Base-by-base conservation (phyloP, 164 flowering plant species). In the Magnolia officinalis region DNA sequence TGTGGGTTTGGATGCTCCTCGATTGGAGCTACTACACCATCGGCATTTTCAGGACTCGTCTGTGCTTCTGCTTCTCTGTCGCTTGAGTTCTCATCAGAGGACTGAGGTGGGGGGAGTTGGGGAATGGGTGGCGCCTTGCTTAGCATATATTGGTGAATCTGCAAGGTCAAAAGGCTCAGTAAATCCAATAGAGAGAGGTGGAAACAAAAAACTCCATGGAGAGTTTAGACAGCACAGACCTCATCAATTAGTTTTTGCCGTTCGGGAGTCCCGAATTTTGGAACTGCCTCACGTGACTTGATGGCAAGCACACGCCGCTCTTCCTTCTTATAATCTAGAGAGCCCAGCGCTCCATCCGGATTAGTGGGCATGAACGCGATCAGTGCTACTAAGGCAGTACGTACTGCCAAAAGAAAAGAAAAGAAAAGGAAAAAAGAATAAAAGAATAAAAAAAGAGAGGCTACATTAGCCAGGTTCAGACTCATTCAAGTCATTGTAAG, bases 281-380 rank as follows among this genome's bases (percentile, higher is more conserved):
- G 99, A 31, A 97, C 82, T 74, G 89, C 85, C 83, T 88, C 97
- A 78, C 97, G 97, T 73, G 99, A 96, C 83, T 92, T 92, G 72
- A 90, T 83, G 63, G 97, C 98, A 73, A 96, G 84, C n/a, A 79
- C 82, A 69, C 84, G 93, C 82, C 96, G 87, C 82, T 96, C 98
- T 84, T 96, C 98, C 80, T 91, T 94, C 78, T 83, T 83, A 78
- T 90, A 96, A 68, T 96, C 98, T 13, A 96, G 79, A 16, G 99
- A 96, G 71, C 98, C 98, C 81, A 96, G 72, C 6, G 99, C 99
- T 64, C 99, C 98, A 79, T 89, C 88, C 63, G 99, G 98, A 78
- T 79, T 84, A 75, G 98, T 96, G 31, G 99, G 99, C 99, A 96
- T 94, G 87, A 96, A 96, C 67, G 99, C 99, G 84, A 96, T 94